Percentiles rank a stretch among this genome's conserved stretches.
Evolutionary conservation across 148 eudicot species (phyloP).

Genomic region (Amaranthus cruentus): DNA sequence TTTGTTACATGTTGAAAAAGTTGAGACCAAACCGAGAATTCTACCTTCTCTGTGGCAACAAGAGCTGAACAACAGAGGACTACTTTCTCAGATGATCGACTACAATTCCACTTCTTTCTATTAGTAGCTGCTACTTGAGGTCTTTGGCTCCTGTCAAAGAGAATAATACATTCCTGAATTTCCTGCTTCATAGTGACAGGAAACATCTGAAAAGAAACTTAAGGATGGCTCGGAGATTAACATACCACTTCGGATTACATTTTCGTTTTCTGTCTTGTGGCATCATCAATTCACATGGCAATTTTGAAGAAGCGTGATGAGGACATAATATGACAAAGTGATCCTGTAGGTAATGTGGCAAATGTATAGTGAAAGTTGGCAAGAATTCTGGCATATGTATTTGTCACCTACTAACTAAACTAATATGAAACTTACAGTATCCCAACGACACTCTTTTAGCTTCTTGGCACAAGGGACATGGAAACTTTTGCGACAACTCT

Average conservation of each 20-base stretch:
- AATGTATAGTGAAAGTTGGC: neutral
- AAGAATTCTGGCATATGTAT: neutral
- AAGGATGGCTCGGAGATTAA: neutral
- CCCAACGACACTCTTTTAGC: constrained; percentile 82
- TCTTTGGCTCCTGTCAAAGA: constrained; percentile 33
- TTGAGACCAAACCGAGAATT: neutral
- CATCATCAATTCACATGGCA: constrained; percentile 54
- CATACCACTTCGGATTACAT: constrained; percentile 42
- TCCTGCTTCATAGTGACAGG: neutral
- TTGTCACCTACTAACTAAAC: neutral
- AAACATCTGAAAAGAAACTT: neutral
- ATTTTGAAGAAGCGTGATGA: constrained; percentile 59
- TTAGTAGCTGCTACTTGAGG: constrained; percentile 27
- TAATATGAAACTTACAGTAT: constrained; percentile 45
- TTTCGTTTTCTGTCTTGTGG: constrained; percentile 38
- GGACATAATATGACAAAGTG: constrained; percentile 95
- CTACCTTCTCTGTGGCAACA: constrained; percentile 60
- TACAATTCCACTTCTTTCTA: constrained; percentile 37
- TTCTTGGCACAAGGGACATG: constrained; percentile 88
- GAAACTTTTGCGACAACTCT: constrained; percentile 83
- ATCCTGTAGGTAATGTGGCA: constrained; percentile 44
- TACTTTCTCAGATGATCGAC: constrained; percentile 41
- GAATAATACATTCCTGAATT: neutral
- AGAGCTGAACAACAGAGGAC: constrained; percentile 90
- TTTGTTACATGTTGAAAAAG: neutral